Percentiles rank a stretch among this genome's conserved stretches.
Conservation (phyloP, 2,329 filamentous ascomycete species). For the Phialophora tarda region DNA sequence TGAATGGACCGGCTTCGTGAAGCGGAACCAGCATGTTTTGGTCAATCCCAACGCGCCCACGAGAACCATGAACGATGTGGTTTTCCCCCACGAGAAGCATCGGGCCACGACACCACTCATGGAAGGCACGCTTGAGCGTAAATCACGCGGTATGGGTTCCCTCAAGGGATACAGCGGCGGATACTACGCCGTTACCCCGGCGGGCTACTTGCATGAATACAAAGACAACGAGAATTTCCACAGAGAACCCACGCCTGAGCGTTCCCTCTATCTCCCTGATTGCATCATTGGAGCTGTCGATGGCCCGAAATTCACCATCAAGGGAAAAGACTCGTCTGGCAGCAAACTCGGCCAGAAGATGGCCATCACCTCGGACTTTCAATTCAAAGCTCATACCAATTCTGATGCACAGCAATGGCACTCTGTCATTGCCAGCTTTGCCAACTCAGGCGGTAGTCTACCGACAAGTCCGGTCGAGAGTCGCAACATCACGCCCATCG, state of each 20-base stretch:
- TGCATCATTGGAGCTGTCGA: constrained; percentile 74
- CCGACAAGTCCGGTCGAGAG: constrained; percentile 36
- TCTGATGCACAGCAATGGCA: constrained; percentile 86
- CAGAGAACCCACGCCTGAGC: constrained; percentile 79
- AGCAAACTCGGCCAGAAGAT: constrained; percentile 79
- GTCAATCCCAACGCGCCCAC: constrained; percentile 78
- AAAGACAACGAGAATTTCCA: constrained; percentile 81
- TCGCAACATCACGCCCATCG: constrained; percentile 33
- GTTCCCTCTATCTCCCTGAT: constrained; percentile 90
- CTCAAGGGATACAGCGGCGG: constrained; percentile 75
- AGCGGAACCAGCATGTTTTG: constrained; percentile 72
- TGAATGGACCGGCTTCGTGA: constrained; percentile 86
- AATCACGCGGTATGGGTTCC: constrained; percentile 81
- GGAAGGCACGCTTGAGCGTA: constrained; percentile 86
- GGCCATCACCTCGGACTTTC: constrained; percentile 76
- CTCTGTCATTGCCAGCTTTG: constrained; percentile 62
- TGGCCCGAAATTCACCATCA: constrained; percentile 88
- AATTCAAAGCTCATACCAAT: constrained; percentile 85
- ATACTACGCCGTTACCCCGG: constrained; percentile 89
- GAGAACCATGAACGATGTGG: constrained; percentile 73
- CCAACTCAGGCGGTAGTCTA: constrained; percentile 28
- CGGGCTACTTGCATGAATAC: constrained; percentile 93
- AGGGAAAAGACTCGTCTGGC: constrained; percentile 89
- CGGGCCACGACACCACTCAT: constrained; percentile 78
- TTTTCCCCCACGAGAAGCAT: constrained; percentile 90